Conservation (phyloP, 257 asterid species). For the Misopates orontium region DNA sequence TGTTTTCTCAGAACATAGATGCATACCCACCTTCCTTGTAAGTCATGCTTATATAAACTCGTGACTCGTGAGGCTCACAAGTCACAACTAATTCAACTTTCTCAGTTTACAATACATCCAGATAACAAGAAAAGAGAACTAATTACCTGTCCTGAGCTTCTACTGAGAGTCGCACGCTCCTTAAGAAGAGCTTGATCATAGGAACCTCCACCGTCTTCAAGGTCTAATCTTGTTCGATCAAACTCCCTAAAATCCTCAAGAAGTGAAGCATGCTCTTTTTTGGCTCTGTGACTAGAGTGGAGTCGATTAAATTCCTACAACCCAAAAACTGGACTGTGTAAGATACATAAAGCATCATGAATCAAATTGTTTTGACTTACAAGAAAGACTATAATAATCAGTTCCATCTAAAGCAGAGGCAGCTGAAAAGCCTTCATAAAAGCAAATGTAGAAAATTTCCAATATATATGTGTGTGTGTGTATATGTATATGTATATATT, state of each 20-base stretch:
- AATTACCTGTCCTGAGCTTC: conserved; percentile 84
- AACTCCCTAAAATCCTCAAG: conserved; percentile 98
- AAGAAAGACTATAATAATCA: conserved; percentile 22
- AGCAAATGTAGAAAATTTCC: not conserved
- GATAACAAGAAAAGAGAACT: conserved; percentile 10
- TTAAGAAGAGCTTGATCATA: conserved; percentile 78
- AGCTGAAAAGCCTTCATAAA: not conserved
- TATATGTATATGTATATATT: not conserved
- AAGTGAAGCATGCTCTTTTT: conserved; percentile 93
- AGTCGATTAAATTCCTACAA: conserved; percentile 84
- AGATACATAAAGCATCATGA: conserved; percentile 27
- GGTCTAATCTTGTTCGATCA: conserved; percentile 86
- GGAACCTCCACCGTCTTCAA: conserved; percentile 90
- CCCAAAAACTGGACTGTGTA: conserved; percentile 14
- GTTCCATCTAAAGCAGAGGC: conserved; percentile 19
- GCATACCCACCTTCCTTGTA: conserved; percentile 15
- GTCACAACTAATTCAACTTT: conserved; percentile 1
- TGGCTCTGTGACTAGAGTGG: conserved; percentile 85
- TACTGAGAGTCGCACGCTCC: conserved; percentile 79
- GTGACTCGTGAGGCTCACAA: conserved; percentile 18
- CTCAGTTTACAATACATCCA: conserved; percentile 16
- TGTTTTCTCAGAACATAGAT: conserved; percentile 3
- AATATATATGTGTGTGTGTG: not conserved
- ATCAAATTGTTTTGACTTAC: conserved; percentile 8
- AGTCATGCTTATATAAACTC: conserved; percentile 18